Evolutionary conservation across 1,284 basidiomycete genomes (phyloP).

Genomic region (Violaceomyces palustris): DNA sequence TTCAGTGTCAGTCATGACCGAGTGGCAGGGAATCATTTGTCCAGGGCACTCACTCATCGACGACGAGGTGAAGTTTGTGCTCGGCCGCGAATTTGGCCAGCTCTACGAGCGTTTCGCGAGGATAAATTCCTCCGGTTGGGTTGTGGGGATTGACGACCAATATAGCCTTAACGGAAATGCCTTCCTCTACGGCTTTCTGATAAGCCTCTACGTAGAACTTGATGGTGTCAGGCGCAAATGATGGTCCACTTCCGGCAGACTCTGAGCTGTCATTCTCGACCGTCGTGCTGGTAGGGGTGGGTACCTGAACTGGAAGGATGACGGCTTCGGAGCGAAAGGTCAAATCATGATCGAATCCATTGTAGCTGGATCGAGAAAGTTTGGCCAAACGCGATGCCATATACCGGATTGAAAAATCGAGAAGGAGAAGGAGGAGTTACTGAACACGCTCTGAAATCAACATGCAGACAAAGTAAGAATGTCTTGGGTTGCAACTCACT

Average conservation of each 20-base stretch:
- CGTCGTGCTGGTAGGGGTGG: constrained; percentile 3
- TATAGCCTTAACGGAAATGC: constrained; percentile 14
- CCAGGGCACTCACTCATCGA: constrained; percentile 21
- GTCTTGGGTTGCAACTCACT: too few relatives aligned
- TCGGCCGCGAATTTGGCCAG: constrained; percentile 31
- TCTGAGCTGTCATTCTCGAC: not conserved
- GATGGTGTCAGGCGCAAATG: constrained; percentile 15
- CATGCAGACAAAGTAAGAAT: too few relatives aligned
- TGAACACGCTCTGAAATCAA: too few relatives aligned
- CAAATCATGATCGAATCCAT: constrained; percentile 37
- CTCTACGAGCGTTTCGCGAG: constrained; percentile 23
- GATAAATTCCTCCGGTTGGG: constrained; percentile 33
- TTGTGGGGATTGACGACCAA: constrained; percentile 45
- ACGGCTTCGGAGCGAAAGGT: constrained; percentile 13
- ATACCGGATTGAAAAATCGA: too few relatives aligned
- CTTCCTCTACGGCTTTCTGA: constrained; percentile 7
- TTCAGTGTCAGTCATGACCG: not conserved
- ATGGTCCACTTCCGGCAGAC: not conserved
- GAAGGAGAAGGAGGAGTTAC: too few relatives aligned
- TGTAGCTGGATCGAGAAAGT: too few relatives aligned
- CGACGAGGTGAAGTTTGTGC: constrained; percentile 35
- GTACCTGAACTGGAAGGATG: constrained; percentile 15
- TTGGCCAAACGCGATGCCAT: too few relatives aligned
- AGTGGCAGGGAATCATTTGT: not conserved
- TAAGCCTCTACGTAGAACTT: constrained; percentile 24